These are phyloP conservation scores for Penicillium daleae DNA, from an alignment of 495 filamentous ascomycete genomes.

Conservation along the genomic window DNA sequence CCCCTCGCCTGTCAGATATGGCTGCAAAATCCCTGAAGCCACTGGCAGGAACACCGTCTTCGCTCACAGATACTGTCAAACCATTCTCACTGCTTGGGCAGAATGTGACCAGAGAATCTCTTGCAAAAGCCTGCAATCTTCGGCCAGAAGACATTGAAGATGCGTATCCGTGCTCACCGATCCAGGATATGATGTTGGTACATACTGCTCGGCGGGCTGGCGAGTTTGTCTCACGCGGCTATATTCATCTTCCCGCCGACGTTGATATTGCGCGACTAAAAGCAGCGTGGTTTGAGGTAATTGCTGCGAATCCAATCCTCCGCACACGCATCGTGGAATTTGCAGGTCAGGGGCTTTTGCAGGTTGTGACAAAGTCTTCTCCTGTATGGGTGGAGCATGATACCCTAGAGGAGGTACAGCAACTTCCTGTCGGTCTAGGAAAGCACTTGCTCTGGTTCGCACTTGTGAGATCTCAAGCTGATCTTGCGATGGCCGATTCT, in stretches of 20 bases:
- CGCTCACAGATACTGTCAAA: not conserved
- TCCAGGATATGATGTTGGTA: not conserved
- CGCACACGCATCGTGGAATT: slow-evolving; percentile 45
- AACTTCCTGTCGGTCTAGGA: slow-evolving; percentile 3
- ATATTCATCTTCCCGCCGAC: not conserved
- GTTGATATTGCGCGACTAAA: not conserved
- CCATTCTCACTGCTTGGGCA: not conserved
- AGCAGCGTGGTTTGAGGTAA: slow-evolving; percentile 40
- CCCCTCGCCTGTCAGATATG: slow-evolving; percentile 37
- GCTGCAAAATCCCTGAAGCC: not conserved
- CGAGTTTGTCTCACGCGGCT: not conserved
- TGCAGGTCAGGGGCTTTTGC: not conserved
- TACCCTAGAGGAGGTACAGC: not conserved
- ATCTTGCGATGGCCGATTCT: not conserved
- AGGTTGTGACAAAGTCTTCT: not conserved
- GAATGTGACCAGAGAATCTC: not conserved
- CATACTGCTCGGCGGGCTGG: not conserved
- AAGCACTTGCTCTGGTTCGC: not conserved
- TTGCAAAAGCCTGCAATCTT: not conserved
- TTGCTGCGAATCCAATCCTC: slow-evolving; percentile 36
- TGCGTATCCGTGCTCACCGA: not conserved
- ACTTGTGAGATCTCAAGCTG: not conserved
- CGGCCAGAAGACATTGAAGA: not conserved
- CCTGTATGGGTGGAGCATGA: not conserved
- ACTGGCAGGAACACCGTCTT: not conserved